Percentiles rank a stretch among this genome's conserved stretches.
These are phyloP conservation scores for Cornus suecica DNA, from an alignment of 148 eudicot species.

Conservation along the genomic window DNA sequence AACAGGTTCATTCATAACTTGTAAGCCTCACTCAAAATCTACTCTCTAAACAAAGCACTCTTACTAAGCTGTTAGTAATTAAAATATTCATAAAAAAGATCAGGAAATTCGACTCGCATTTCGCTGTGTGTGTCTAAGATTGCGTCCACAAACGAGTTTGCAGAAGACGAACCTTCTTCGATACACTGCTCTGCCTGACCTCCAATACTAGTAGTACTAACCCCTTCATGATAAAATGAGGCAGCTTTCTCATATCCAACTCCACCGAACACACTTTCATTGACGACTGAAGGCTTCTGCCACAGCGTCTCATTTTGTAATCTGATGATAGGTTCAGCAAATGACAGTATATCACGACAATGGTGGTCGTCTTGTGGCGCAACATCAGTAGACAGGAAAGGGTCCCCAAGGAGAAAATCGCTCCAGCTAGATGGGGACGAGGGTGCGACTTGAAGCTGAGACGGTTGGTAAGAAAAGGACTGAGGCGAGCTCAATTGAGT, in stretches of 20 bases:
- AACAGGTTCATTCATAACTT: too few relatives aligned
- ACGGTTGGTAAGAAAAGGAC: constrained; percentile 15
- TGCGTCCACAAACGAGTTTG: constrained; percentile 58
- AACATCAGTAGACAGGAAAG: constrained; percentile 2
- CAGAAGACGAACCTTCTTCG: constrained; percentile 34
- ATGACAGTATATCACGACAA: not conserved
- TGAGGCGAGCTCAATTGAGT: not conserved
- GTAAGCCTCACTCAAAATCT: too few relatives aligned
- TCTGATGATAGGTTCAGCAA: not conserved
- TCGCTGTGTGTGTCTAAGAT: constrained; percentile 63
- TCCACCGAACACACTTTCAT: not conserved
- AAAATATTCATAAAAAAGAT: constrained; percentile 45
- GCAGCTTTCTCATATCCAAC: not conserved
- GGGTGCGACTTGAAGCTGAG: constrained; percentile 19
- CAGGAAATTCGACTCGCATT: constrained; percentile 56
- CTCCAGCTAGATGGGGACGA: constrained; percentile 33
- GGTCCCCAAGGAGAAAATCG: constrained; percentile 27
- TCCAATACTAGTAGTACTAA: not conserved
- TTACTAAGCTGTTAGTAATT: constrained; percentile 11
- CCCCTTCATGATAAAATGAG: too few relatives aligned
- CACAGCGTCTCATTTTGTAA: not conserved
- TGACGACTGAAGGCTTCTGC: not conserved
- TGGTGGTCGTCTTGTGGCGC: not conserved
- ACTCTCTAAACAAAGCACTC: too few relatives aligned
- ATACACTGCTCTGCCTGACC: constrained; percentile 1